Conservation (phyloP, 345 rosid genomes). For the Salix koriyanagi region DNA sequence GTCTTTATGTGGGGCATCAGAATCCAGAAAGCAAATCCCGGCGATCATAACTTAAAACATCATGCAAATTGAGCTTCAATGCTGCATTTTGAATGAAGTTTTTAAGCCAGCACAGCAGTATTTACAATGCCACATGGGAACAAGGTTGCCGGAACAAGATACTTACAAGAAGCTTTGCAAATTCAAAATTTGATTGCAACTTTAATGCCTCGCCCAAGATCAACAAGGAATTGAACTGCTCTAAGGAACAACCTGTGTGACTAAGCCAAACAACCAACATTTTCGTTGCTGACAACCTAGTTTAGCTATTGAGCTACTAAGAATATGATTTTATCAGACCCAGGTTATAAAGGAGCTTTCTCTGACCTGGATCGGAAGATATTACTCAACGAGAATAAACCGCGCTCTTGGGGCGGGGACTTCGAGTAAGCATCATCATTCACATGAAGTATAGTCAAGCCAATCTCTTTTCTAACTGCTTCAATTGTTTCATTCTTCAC, state of each 20-base stretch:
- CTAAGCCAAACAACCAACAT: slow-evolving; percentile 20
- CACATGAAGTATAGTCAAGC: slow-evolving; percentile 57
- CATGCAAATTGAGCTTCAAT: not conserved
- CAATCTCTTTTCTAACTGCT: slow-evolving; percentile 75
- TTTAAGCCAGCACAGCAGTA: not conserved
- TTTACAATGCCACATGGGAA: slow-evolving; percentile 8
- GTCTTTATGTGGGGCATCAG: not conserved
- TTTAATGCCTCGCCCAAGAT: slow-evolving; percentile 15
- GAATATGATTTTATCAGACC: slow-evolving; percentile 58
- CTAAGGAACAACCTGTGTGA: not conserved
- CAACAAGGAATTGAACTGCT: slow-evolving; percentile 26
- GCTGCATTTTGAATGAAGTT: not conserved
- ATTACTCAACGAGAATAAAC: slow-evolving; percentile 58
- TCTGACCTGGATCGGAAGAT: slow-evolving; percentile 67
- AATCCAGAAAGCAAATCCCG: not conserved
- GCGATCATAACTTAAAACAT: not conserved
- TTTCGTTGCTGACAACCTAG: slow-evolving; percentile 11
- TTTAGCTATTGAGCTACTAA: slow-evolving; percentile 22
- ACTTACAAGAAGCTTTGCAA: slow-evolving; percentile 31
- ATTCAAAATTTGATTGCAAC: slow-evolving; percentile 6
- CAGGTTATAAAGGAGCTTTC: slow-evolving; percentile 65
- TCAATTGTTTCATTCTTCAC: slow-evolving; percentile 72
- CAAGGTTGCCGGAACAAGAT: slow-evolving; percentile 4
- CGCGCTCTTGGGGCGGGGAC: slow-evolving; percentile 41
- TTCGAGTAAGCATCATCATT: slow-evolving; percentile 43